phyloP scores from a whole-genome alignment of 2,329 filamentous ascomycete species.

The Alternaria dauci region DNA sequence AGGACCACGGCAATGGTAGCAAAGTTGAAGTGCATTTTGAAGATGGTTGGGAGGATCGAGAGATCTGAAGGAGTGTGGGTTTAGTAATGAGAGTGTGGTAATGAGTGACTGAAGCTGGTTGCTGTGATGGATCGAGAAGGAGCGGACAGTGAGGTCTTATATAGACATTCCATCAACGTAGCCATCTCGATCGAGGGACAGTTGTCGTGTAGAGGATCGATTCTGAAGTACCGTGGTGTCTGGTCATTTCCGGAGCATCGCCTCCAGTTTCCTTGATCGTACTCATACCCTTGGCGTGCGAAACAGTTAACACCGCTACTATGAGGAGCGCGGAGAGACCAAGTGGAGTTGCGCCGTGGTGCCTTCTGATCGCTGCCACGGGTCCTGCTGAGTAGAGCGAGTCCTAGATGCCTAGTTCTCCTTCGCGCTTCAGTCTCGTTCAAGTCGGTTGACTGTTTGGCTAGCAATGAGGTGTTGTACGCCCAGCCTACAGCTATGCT shows the following conservation, averaged over 20 bases:
- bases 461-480: neutral
- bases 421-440: too few species aligned
- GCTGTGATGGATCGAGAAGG: too few species aligned
- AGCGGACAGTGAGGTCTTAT: too few species aligned
- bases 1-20: neutral
- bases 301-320: neutral
- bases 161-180: too few species aligned
- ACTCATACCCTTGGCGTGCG: neutral
- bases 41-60: neutral
- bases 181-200: neutral
- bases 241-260: neutral
- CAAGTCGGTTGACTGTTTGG: rapidly evolving
- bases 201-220: neutral
- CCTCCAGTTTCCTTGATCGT: neutral
- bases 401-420: neutral
- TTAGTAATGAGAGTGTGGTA: neutral
- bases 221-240: neutral
- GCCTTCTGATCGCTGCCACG: neutral
- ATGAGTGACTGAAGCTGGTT: too few species aligned
- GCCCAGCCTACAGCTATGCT: neutral
- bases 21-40: neutral
- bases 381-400: neutral
- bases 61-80: neutral
- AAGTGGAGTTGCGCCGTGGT: neutral
- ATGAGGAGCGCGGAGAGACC: neutral